phyloP scores from a whole-genome alignment of 2,329 filamentous ascomycete species.

The Tolypocladium tropicale region DNA sequence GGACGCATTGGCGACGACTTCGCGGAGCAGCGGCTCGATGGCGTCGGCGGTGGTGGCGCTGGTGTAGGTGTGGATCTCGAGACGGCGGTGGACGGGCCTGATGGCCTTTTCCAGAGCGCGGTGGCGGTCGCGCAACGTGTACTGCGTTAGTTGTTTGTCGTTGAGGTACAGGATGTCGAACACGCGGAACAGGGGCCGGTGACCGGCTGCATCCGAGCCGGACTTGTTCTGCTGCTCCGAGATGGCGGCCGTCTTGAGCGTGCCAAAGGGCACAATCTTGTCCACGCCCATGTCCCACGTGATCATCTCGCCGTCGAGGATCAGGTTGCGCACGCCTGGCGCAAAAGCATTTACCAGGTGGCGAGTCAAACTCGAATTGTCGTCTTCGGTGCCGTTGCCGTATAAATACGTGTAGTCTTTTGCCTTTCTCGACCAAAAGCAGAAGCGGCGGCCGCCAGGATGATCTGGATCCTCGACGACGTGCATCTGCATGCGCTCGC shows the following conservation, averaged over 20 bases:
- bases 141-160: slow-evolving; percentile 65
- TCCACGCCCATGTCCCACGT: slow-evolving; percentile 88
- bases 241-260: slow-evolving; percentile 81
- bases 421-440: slow-evolving; percentile 90
- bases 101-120: slow-evolving; percentile 65
- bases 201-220: slow-evolving; percentile 37
- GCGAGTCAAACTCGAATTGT: slow-evolving; percentile 67
- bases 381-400: slow-evolving; percentile 64
- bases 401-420: slow-evolving; percentile 97
- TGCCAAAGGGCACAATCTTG: slow-evolving; percentile 81
- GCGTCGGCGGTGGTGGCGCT: slow-evolving; percentile 56
- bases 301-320: slow-evolving; percentile 97
- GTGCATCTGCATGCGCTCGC: slow-evolving; percentile 94
- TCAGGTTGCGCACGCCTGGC: slow-evolving; percentile 69
- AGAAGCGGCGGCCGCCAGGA: slow-evolving; percentile 63
- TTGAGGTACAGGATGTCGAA: slow-evolving; percentile 93
- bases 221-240: slow-evolving; percentile 57
- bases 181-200: slow-evolving; percentile 67
- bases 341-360: slow-evolving; percentile 71
- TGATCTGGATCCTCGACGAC: slow-evolving; percentile 62
- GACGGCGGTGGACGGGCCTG: slow-evolving; percentile 56
- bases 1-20: slow-evolving; percentile 75
- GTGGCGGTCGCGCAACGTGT: slow-evolving; percentile 72
- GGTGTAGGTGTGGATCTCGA: slow-evolving; percentile 72
- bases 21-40: slow-evolving; percentile 70